phyloP scores from a whole-genome alignment of 1,284 basidiomycete species.

The Tetrapyrgos nigripes region DNA sequence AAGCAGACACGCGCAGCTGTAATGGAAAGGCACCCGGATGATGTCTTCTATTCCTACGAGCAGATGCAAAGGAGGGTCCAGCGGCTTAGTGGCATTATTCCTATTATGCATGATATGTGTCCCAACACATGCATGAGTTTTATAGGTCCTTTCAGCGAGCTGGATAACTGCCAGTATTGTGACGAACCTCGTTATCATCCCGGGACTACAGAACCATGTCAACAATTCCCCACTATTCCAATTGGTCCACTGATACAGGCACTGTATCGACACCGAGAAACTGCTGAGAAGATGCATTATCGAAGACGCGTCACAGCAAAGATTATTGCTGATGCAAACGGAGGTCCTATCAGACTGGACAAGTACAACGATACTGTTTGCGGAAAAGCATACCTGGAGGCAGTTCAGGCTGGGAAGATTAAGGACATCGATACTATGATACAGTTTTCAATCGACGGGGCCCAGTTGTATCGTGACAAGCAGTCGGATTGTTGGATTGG shows the following conservation, averaged over 20 bases:
- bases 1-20: no score
- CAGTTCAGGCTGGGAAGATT: slow-evolving; percentile 24
- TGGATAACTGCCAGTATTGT: slow-evolving; percentile 32
- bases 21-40: slow-evolving; percentile 14
- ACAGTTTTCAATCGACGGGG: slow-evolving; percentile 36
- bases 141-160: slow-evolving; percentile 34
- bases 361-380: slow-evolving; percentile 17
- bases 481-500: slow-evolving; percentile 27
- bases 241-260: slow-evolving; percentile 26
- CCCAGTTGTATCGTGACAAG: slow-evolving; percentile 33
- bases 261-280: slow-evolving; percentile 13
- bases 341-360: not conserved
- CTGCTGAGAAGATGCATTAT: slow-evolving; percentile 16
- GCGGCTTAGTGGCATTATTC: slow-evolving; percentile 25
- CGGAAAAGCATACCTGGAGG: slow-evolving; percentile 19
- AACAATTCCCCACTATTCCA: slow-evolving; percentile 28
- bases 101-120: slow-evolving; percentile 42
- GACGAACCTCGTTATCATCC: slow-evolving; percentile 30
- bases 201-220: slow-evolving; percentile 16
- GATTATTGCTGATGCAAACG: no score
- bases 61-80: slow-evolving; percentile 24
- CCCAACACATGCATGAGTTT: slow-evolving; percentile 39
- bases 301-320: no score
- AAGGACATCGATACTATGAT: slow-evolving; percentile 26
- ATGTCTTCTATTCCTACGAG: slow-evolving; percentile 28